Evolutionary conservation across 495 filamentous ascomycete genomes (phyloP).

Genomic region (Penicillium antarcticum): DNA sequence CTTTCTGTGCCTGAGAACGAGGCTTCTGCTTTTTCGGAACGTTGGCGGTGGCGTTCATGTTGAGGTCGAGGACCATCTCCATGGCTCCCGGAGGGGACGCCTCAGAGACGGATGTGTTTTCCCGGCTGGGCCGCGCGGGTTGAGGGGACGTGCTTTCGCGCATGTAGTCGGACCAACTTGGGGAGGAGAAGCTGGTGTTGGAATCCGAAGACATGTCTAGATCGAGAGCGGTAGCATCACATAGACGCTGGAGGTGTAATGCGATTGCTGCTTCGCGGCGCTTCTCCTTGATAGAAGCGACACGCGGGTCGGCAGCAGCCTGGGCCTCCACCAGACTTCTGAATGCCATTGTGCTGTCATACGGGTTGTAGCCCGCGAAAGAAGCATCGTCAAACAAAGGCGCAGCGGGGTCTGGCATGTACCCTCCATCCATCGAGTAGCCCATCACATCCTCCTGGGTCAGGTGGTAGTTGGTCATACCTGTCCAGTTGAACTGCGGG

Average conservation of each 20-base stretch:
- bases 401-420: constrained; percentile 18
- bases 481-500: constrained; percentile 25
- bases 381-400: constrained; percentile 25
- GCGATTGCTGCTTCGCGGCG: constrained; percentile 43
- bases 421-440: constrained; percentile 19
- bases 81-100: constrained; percentile 23
- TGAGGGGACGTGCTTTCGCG: constrained; percentile 24
- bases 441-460: constrained; percentile 20
- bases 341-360: constrained; percentile 23
- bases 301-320: constrained; percentile 32
- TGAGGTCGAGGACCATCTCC: constrained; percentile 46
- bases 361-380: constrained; percentile 21
- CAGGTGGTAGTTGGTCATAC: constrained; percentile 24
- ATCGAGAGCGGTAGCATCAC: constrained; percentile 28
- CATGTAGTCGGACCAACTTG: constrained; percentile 33
- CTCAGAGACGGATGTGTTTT: constrained; percentile 10
- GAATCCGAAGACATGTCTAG: constrained; percentile 31
- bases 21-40: constrained; percentile 47
- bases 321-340: constrained; percentile 41
- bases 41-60: constrained; percentile 44
- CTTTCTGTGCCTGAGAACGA: constrained; percentile 42
- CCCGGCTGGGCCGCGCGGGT: constrained; percentile 16
- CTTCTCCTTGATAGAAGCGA: constrained; percentile 42
- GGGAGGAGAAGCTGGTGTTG: constrained; percentile 37
- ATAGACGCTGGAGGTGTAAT: constrained; percentile 38